phyloP scores from a whole-genome alignment of 257 asterid genomes.

The Solanum bukasovii region DNA sequence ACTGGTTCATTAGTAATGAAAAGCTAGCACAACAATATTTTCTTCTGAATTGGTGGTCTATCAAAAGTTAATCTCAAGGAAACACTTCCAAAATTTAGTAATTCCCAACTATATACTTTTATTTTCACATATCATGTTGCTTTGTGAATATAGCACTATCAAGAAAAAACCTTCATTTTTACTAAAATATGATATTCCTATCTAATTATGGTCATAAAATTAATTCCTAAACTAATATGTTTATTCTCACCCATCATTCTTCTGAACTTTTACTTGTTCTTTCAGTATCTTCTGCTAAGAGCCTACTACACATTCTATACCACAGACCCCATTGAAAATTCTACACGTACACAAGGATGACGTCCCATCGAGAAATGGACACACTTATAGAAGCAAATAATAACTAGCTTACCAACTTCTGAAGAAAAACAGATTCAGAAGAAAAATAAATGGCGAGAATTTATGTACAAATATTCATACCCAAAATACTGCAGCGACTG shows the following conservation, averaged over 20 bases:
- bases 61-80: background rate
- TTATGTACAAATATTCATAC: slow-evolving; percentile 18
- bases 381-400: background rate
- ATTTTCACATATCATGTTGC: background rate
- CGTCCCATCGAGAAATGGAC: background rate
- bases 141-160: background rate
- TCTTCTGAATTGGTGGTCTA: background rate
- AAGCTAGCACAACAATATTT: background rate
- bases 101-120: background rate
- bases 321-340: background rate
- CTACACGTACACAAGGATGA: background rate
- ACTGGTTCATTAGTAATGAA: background rate
- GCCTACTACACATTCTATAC: background rate
- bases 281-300: background rate
- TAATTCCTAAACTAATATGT: background rate
- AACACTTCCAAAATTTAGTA: background rate
- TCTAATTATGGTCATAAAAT: background rate
- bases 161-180: background rate
- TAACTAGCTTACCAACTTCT: background rate
- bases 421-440: background rate
- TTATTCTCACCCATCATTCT: background rate
- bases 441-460: background rate
- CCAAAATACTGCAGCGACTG: slow-evolving; percentile 72
- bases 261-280: background rate
- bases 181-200: background rate